These are phyloP conservation scores for Cordyceps fumosorosea DNA, from an alignment of 2,329 filamentous ascomycete species.

Conservation along the genomic window DNA sequence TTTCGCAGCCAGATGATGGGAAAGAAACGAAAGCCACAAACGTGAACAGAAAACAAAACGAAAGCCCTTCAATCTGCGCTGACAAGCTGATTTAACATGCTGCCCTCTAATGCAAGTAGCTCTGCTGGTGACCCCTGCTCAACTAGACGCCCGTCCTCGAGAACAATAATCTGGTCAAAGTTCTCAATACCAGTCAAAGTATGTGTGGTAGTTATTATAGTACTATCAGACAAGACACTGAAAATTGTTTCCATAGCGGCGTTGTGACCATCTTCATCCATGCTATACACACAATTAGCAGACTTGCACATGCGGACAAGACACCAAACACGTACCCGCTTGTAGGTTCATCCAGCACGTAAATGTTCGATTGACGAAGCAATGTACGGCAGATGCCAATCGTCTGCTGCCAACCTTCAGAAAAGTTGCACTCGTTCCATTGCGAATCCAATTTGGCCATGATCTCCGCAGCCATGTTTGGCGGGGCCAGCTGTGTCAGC, in stretches of 20 bases:
- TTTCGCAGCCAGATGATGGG: no score
- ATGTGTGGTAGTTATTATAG: background rate
- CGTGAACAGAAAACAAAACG: background rate
- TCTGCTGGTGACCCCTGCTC: background rate
- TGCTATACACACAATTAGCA: background rate
- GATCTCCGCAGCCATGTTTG: background rate
- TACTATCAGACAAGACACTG: background rate
- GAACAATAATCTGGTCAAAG: background rate
- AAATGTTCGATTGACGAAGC: background rate
- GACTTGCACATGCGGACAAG: no score
- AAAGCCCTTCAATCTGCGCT: background rate
- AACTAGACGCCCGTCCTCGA: background rate
- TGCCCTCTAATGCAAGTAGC: background rate
- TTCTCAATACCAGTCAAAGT: background rate
- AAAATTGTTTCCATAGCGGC: background rate
- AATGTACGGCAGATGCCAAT: background rate
- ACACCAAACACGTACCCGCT: background rate
- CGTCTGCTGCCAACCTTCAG: background rate
- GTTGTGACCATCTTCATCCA: background rate
- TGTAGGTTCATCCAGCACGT: conserved; percentile 4
- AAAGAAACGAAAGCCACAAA: background rate
- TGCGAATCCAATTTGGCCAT: background rate
- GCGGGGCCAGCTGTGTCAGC: background rate
- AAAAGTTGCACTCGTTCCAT: conserved; percentile 7
- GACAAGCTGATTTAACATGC: background rate